Percentiles rank a stretch among this genome's conserved stretches.
phyloP scores from a whole-genome alignment of 768 basidiomycete species.

The Serendipita sp. region DNA sequence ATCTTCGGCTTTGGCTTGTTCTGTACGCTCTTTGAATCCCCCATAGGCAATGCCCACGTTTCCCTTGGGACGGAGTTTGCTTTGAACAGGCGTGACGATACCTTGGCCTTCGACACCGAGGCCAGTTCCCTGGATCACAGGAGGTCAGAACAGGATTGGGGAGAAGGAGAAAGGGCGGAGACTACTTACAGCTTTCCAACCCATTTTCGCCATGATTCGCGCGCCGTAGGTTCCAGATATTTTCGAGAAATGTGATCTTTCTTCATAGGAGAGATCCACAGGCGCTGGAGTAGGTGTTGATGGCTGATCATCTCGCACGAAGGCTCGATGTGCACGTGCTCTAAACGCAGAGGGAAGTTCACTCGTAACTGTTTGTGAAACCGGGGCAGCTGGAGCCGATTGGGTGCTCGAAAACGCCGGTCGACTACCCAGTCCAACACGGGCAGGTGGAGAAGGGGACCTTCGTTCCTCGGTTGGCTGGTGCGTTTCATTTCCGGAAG shows the following conservation, averaged over 20 bases:
- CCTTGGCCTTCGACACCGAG: slow-evolving; percentile 62
- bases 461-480: slow-evolving; percentile 30
- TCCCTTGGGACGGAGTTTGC: slow-evolving; percentile 59
- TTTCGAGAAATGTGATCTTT: slow-evolving; percentile 70
- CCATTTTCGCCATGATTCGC: slow-evolving; percentile 86
- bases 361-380: slow-evolving; percentile 15
- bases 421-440: slow-evolving; percentile 13
- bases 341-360: slow-evolving; percentile 20
- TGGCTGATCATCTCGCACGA: slow-evolving; percentile 16
- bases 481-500: slow-evolving; percentile 12
- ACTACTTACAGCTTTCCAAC: slow-evolving; percentile 59
- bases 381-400: slow-evolving; percentile 9
- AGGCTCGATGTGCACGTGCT: slow-evolving; percentile 4
- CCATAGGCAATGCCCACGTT: slow-evolving; percentile 77
- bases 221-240: slow-evolving; percentile 69
- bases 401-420: slow-evolving; percentile 28
- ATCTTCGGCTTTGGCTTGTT: slow-evolving; percentile 70
- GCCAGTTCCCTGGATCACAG: slow-evolving; percentile 33
- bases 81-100: slow-evolving; percentile 77
- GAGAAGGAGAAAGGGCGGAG: too few relatives aligned
- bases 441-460: slow-evolving; percentile 22
- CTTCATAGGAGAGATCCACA: slow-evolving; percentile 43
- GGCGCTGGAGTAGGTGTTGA: slow-evolving; percentile 25
- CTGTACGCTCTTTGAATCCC: slow-evolving; percentile 80
- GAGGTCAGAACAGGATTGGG: not conserved